Evolutionary conservation across 2,329 filamentous ascomycete species (phyloP).

Genomic region (Diaporthe ampelina): DNA sequence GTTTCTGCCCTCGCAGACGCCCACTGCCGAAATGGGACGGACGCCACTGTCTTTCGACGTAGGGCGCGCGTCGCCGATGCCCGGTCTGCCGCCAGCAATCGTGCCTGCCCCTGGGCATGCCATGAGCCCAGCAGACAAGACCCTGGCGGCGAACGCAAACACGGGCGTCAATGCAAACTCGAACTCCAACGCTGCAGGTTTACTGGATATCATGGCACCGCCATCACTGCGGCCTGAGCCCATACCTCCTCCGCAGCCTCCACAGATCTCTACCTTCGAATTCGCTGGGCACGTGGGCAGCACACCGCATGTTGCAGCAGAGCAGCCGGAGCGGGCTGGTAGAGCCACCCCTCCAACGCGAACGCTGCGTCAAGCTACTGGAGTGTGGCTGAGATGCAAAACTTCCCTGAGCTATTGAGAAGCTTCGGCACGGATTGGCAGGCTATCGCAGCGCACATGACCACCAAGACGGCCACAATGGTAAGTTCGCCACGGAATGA

Average conservation of each 20-base stretch:
- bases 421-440: conserved; percentile 86
- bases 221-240: conserved; percentile 70
- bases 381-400: conserved; percentile 85
- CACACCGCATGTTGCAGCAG: conserved; percentile 24
- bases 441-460: conserved; percentile 83
- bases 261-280: conserved; percentile 66
- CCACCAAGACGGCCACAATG: conserved; percentile 89
- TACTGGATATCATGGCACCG: conserved; percentile 69
- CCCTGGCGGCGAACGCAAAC: conserved; percentile 36
- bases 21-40: conserved; percentile 51
- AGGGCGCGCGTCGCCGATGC: conserved; percentile 47
- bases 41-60: conserved; percentile 40
- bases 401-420: conserved; percentile 79
- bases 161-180: conserved; percentile 40
- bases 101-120: conserved; percentile 48
- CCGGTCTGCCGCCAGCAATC: conserved; percentile 60
- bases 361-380: conserved; percentile 83
- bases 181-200: conserved; percentile 20
- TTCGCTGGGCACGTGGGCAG: conserved; percentile 55
- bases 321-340: conserved; percentile 57
- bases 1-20: conserved; percentile 50
- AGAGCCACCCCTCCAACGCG: conserved; percentile 57
- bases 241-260: conserved; percentile 58
- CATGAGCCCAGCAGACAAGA: conserved; percentile 37
- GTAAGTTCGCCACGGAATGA: conserved; percentile 57